Base-by-base conservation (phyloP, 2,329 filamentous ascomycete species). In the Simplicillium sp. region DNA sequence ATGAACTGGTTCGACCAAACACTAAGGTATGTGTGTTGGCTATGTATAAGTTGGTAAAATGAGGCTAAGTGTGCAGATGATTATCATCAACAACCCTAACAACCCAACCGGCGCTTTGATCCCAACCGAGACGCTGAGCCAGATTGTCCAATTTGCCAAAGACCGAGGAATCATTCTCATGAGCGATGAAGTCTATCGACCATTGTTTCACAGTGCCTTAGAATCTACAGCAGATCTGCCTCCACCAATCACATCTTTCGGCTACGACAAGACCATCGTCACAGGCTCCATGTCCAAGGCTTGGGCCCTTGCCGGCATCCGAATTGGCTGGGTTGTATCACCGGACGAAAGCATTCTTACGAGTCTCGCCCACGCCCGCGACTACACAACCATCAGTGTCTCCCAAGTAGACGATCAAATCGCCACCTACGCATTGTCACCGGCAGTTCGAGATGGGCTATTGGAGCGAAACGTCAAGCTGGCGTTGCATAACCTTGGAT, bases 221-320 rank as follows among this genome's bases (percentile, higher is more conserved):
- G 31, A 33, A 33, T 68, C 74, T 25, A 49, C 50, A 43, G 50
- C 71, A 15, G 73, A 74, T 42, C 40, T 39, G 36, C 84, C 75
- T 3, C 81, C 84, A 0, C 87, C 85, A 0, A 70, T 81, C 11
- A 67, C 88, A 1, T 77, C 83, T 0, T 66, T 92, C 34, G 81
- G 79, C 34, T 92, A 94, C 59, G 63, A 73, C 3, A 82, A 80
- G 42, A 73, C 76, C 16, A 69, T 94, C 28, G 77, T 78, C 11
- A 92, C 85, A 0, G 82, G 87, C 12, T 89, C 84, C 14, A 77
- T 94, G 68, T 90, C 84, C 18, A 94, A 94, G 62, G 84, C 86
- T 1, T 95, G 87, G 61, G 79, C 84, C 3, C 65, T 95, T 4
- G 86, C 87, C 1, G 87, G 88, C 2, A 80, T 94, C 46, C 79